Base-by-base conservation (phyloP, 305 asterid genomes). In the Vinca major region DNA sequence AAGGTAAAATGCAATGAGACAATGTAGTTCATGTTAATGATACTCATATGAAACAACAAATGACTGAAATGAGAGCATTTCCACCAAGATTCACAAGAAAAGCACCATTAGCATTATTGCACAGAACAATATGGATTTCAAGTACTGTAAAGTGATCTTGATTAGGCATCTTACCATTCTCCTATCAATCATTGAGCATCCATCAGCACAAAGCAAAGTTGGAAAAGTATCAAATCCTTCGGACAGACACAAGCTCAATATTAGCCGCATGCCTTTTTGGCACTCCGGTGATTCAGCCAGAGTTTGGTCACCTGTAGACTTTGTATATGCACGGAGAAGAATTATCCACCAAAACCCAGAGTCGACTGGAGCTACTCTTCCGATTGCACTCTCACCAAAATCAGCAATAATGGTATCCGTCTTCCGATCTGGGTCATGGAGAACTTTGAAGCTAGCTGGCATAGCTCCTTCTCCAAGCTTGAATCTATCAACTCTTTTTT, bases 291-390 rank as follows among this genome's bases (percentile, higher is more conserved):
- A 73, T 76, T 79, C 83, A 71, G 86, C 71, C 62, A 81, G 76
- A 58, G 78, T 67, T 36, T 74, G 48, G 67, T 81, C 86, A 20
- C 86, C 86, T 1, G 86, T 81, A 53, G 86, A 81, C 53, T 79
- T 81, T 43, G 86, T 79, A 77, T 81, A 81, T 4, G 86, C 86
- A 56, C 86, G 86, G 49, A 81, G 83, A 72, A 81, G 81, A 72
- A 81, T 81, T 61, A 81, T 81, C 86, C 86, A 81, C 86, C 86
- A 81, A 74, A 81, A 81, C 45, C 86, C 86, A 62, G 86, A 81
- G 71, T 81, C 86, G 71, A 81, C 81, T 62, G 83, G 81, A 71
- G 86, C 86, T 60, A 81, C 83, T 70, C 86, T 76, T 71, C 86
- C 86, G 68, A 81, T 81, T 17, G 86, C 86, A 77, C 83, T 81